Evolutionary conservation across 148 eudicot species (phyloP).

Genomic region (Persicaria maculosa): DNA sequence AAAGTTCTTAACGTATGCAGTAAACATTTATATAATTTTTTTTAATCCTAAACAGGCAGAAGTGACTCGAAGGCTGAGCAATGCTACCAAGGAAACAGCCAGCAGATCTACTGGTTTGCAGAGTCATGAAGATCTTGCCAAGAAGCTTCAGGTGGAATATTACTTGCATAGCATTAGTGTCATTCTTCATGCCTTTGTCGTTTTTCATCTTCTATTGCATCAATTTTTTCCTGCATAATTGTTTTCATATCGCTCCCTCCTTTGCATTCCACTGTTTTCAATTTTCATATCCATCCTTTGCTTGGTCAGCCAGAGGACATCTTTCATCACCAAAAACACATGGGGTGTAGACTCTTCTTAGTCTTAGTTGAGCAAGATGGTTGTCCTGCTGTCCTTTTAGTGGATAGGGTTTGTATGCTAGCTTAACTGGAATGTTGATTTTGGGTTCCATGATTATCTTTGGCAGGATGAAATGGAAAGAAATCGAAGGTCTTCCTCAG

Average conservation of each 20-base stretch:
- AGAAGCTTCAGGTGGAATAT: constrained; percentile 70
- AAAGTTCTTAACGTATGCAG: no score
- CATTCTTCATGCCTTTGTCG: not conserved
- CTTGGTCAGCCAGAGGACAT: not conserved
- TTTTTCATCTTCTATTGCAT: not conserved
- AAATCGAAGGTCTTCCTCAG: constrained; percentile 65
- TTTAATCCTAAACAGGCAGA: constrained; percentile 40
- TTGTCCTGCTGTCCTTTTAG: not conserved
- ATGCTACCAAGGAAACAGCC: constrained; percentile 51
- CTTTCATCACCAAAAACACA: not conserved
- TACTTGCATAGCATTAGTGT: not conserved
- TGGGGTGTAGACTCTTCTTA: not conserved
- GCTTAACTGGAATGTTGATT: not conserved
- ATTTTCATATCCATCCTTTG: no score
- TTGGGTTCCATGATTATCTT: not conserved
- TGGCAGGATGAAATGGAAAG: constrained; percentile 92
- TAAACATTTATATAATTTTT: no score
- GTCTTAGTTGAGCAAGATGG: not conserved
- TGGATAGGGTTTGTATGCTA: not conserved
- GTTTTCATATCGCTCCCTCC: no score
- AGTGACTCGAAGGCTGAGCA: constrained; percentile 66
- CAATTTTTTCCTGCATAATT: no score
- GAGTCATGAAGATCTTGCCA: constrained; percentile 88
- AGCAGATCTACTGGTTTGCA: constrained; percentile 45
- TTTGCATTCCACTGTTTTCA: no score